Evolutionary conservation across 2,329 filamentous ascomycete species (phyloP).

Genomic region (Geoglossum cookeanum): DNA sequence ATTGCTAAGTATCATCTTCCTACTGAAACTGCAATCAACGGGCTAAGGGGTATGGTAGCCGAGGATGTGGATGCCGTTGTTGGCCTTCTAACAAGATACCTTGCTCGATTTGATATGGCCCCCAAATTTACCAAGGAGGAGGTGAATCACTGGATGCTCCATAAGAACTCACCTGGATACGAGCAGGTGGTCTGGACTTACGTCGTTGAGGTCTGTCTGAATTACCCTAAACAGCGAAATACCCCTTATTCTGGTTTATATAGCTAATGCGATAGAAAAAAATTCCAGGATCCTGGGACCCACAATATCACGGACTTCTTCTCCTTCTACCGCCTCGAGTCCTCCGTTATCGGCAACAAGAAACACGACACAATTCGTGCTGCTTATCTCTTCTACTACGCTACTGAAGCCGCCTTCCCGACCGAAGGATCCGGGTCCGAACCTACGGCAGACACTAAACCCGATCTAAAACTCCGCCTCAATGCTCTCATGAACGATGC

Average conservation of each 20-base stretch:
- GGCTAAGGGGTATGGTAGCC: conserved; percentile 60
- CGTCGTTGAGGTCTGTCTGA: conserved; percentile 51
- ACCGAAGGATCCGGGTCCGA: conserved; percentile 20
- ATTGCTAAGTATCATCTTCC: conserved; percentile 73
- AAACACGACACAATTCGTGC: conserved; percentile 67
- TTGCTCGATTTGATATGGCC: conserved; percentile 63
- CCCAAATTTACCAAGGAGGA: conserved; percentile 67
- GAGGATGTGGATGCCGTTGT: conserved; percentile 63
- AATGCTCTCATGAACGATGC: conserved; percentile 69
- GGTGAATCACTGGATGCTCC: conserved; percentile 70
- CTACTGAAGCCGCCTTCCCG: conserved; percentile 57
- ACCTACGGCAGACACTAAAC: conserved; percentile 22
- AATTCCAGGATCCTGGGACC: conserved; percentile 31
- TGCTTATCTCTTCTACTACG: conserved; percentile 96
- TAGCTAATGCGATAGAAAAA: background rate
- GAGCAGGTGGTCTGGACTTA: conserved; percentile 89
- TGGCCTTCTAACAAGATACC: conserved; percentile 56
- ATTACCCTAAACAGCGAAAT: background rate
- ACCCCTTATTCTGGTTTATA: background rate
- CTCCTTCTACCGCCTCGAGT: conserved; percentile 91
- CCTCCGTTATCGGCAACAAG: conserved; percentile 66
- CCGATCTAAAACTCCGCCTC: conserved; percentile 52
- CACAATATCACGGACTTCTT: conserved; percentile 89
- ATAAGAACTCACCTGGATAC: conserved; percentile 40
- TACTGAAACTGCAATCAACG: conserved; percentile 48